Conservation (phyloP, 257 asterid species). For the Avicennia marina region DNA sequence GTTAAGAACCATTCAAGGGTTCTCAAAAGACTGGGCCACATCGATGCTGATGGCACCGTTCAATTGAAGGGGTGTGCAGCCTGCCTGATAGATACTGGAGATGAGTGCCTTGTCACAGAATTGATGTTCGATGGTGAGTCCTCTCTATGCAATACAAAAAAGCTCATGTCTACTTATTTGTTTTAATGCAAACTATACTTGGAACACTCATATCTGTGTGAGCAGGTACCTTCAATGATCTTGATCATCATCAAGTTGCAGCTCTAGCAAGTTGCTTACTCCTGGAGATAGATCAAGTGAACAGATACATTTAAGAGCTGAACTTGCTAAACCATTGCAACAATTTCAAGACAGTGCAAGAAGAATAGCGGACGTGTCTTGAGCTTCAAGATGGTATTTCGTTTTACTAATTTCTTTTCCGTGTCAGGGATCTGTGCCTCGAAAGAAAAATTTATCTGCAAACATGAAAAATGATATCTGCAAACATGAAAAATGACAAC, state of each 20-base stretch:
- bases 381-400: conserved; percentile 11
- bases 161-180: too few relatives aligned
- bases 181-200: too few relatives aligned
- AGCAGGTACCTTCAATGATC: conserved; percentile 92
- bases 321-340: conserved; percentile 84
- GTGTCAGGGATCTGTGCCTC: neutral
- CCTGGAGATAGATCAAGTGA: conserved; percentile 83
- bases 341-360: conserved; percentile 96
- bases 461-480: too few relatives aligned
- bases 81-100: conserved; percentile 98
- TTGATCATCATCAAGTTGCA: conserved; percentile 92
- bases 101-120: conserved; percentile 95
- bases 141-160: conserved; percentile 1
- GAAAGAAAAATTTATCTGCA: too few relatives aligned
- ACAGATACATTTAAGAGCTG: conserved; percentile 83
- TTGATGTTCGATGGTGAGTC: conserved; percentile 85
- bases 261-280: conserved; percentile 89
- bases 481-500: conserved; percentile 10
- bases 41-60: conserved; percentile 82
- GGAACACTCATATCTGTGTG: too few relatives aligned
- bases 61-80: conserved; percentile 98
- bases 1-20: conserved; percentile 93
- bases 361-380: conserved; percentile 83
- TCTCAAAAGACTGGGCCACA: conserved; percentile 84
- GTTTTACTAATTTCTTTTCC: conserved; percentile 8